A percentile compares a stretch with the other conserved stretches of the same genome.
Conservation (phyloP, 257 asterid species). For the Solanum chaucha region DNA sequence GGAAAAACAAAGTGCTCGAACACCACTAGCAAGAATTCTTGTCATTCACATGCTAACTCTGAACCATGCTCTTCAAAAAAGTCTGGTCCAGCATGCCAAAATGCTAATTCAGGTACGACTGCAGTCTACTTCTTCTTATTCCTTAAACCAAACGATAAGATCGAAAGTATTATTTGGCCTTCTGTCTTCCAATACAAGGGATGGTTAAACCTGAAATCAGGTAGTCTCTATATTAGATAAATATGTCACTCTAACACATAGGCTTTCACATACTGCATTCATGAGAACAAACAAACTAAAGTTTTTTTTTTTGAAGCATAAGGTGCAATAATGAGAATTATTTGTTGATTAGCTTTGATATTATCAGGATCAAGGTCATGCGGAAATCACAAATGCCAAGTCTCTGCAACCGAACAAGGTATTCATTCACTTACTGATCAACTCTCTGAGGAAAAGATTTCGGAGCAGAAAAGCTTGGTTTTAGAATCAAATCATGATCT, state of each 20-base stretch:
- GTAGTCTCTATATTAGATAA: neutral
- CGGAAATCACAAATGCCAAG: conserved; percentile 2
- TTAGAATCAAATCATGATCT: conserved; percentile 1
- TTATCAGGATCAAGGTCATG: conserved; percentile 1
- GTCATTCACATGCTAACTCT: neutral
- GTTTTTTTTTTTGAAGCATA: neutral
- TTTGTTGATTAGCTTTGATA: neutral
- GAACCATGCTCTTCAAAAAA: neutral
- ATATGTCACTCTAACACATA: neutral
- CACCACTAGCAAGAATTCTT: neutral
- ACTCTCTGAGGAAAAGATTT: neutral
- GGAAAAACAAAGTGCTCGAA: neutral
- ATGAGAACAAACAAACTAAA: neutral
- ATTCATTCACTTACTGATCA: neutral
- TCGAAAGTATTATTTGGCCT: neutral
- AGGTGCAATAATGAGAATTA: neutral
- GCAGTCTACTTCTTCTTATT: neutral
- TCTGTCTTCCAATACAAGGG: neutral
- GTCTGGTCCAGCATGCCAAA: neutral
- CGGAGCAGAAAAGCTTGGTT: conserved; percentile 1
- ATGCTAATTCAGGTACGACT: neutral
- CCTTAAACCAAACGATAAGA: neutral
- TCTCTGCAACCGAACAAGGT: neutral
- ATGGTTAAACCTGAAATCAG: neutral
- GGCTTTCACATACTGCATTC: neutral